Conservation (phyloP, 495 filamentous ascomycete genomes). For the Lichina pygmaea region DNA sequence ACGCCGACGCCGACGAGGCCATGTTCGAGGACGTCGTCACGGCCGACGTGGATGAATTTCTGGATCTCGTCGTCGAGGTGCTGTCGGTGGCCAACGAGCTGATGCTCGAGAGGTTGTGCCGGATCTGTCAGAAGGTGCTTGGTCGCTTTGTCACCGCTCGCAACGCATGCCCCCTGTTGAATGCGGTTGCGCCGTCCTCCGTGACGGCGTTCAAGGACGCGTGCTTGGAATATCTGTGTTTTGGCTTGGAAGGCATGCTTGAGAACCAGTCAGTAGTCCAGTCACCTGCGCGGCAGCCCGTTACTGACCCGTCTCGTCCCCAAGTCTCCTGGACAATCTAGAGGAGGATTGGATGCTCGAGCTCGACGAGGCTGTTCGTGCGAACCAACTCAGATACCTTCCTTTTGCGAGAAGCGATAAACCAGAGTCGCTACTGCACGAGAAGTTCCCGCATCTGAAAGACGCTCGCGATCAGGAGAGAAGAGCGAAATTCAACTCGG, state of each 20-base stretch:
- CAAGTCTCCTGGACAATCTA: constrained; percentile 51
- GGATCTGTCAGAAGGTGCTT: constrained; percentile 68
- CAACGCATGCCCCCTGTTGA: constrained; percentile 64
- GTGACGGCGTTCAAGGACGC: constrained; percentile 71
- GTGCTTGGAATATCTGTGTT: constrained; percentile 68
- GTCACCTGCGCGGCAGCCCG: not conserved
- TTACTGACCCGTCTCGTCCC: constrained; percentile 6
- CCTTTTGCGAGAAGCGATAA: constrained; percentile 51
- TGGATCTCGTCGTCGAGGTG: constrained; percentile 76
- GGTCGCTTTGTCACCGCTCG: constrained; percentile 71
- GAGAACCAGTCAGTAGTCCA: constrained; percentile 38
- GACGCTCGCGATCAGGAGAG: constrained; percentile 23
- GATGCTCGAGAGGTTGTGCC: constrained; percentile 75
- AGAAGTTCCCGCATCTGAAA: constrained; percentile 40
- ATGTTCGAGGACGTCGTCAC: constrained; percentile 56
- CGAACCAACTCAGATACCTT: constrained; percentile 51
- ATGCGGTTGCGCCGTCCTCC: constrained; percentile 54
- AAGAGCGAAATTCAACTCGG: constrained; percentile 26
- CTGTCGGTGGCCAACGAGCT: constrained; percentile 77
- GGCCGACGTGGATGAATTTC: constrained; percentile 50
- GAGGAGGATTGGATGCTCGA: constrained; percentile 58
- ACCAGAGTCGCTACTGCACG: constrained; percentile 38
- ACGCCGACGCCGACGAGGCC: constrained; percentile 54
- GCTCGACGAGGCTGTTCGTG: constrained; percentile 49
- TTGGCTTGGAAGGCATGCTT: constrained; percentile 72